Base-by-base conservation (phyloP, 371 early-diverging fungal species). In the Batrachochytrium dendrobatidis region DNA sequence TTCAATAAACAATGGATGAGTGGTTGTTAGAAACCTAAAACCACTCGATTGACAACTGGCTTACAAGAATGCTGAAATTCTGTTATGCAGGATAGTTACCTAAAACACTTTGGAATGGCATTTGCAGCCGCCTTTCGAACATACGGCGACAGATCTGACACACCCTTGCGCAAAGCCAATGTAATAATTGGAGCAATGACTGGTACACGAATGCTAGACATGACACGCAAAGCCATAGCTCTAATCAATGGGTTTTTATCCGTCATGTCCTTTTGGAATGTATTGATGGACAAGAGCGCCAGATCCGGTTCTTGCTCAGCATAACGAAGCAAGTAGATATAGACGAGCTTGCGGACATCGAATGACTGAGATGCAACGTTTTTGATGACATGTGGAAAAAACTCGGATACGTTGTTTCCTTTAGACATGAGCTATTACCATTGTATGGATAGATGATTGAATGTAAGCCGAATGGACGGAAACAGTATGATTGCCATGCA, bases 361-460 rank as follows among this genome's bases (percentile, higher is more conserved):
- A 92, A 77, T 56, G 89, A 92, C 17, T 80, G 78, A 24, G 93
- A 87, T 0, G 92, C 94, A 1, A 95, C 95, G 70, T 93, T 95
- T 73, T 95, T 97, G 54, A 97, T 95, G 8, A 97, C 96, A 58
- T 89, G 88, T 39, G 94, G 91, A 63, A 97, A 97, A 72, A 85
- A 90, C 67, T 87, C 87, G 22, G 92, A 86, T 18, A 90, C 93
- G 64, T 94, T 90, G 50, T 85, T 76, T n/a, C 95, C 95, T 73
- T 89, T 89, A 30, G 90, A 89, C 43, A 94, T 89, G 81, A 90
- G 84, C 90, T 89, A 70, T 15, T 39, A 20, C 39, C 17, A 39
- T 15, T 39, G n/a, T n/a, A n/a, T n/a, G n/a, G n/a, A n/a, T n/a
- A n/a, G n/a, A n/a, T n/a, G n/a, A n/a, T n/a, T n/a, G n/a, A n/a